These are phyloP conservation scores for Penicillium rolfsii DNA, from an alignment of 2,329 filamentous ascomycete genomes.

Conservation along the genomic window DNA sequence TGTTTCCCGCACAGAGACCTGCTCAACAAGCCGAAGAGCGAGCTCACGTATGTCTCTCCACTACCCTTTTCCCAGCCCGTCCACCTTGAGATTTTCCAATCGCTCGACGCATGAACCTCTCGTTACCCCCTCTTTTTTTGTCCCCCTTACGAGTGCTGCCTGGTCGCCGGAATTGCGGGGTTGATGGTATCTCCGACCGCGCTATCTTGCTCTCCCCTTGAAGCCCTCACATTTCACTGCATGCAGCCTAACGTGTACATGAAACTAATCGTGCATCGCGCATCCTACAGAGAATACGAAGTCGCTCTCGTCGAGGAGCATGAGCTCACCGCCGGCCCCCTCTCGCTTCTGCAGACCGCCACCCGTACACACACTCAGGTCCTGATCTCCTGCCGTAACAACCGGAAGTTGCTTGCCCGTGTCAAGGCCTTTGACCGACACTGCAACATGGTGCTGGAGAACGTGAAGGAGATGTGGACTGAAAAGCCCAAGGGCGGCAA, in stretches of 20 bases:
- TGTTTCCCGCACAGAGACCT: conserved; percentile 67
- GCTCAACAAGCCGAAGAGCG: conserved; percentile 81
- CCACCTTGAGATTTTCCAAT: neutral
- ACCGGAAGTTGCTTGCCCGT: conserved; percentile 93
- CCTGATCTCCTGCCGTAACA: conserved; percentile 96
- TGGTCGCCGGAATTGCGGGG: conserved; percentile 16
- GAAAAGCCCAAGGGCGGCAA: conserved; percentile 86
- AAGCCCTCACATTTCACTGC: conserved; percentile 22
- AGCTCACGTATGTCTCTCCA: conserved; percentile 75
- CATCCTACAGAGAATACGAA: conserved; percentile 74
- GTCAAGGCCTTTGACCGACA: conserved; percentile 99
- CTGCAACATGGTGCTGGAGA: conserved; percentile 98
- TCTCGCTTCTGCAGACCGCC: conserved; percentile 95
- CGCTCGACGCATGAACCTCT: conserved; percentile 7
- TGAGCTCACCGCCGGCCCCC: conserved; percentile 76
- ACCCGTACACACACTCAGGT: conserved; percentile 94
- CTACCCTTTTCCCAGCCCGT: neutral
- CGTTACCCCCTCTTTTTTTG: conserved; percentile 9
- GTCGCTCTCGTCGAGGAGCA: conserved; percentile 79
- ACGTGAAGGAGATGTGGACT: conserved; percentile 99
- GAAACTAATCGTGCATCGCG: conserved; percentile 29
- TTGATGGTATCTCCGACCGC: conserved; percentile 17
- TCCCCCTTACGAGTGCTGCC: conserved; percentile 11
- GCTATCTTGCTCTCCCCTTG: conserved; percentile 8
- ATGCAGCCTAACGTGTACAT: conserved; percentile 16